Conservation (phyloP, 768 basidiomycete genomes). For the Piloderma croceum region DNA sequence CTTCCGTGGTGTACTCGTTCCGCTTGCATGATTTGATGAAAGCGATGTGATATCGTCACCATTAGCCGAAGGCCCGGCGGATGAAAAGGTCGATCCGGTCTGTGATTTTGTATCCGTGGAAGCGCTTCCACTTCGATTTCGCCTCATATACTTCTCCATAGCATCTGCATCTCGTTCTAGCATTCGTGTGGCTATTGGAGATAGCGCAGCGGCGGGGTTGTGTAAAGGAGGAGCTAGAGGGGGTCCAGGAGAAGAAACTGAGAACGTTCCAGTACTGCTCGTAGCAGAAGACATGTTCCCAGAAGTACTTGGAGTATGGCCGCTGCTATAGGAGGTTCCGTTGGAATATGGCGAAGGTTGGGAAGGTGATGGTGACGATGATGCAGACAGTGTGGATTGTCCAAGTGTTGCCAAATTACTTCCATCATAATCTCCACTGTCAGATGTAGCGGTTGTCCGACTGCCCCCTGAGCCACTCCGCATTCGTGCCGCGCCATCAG, state of each 20-base stretch:
- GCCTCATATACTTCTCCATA: slow-evolving; percentile 77
- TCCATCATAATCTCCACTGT: slow-evolving; percentile 60
- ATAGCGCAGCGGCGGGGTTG: slow-evolving; percentile 47
- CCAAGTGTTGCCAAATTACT: slow-evolving; percentile 35
- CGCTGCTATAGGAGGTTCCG: slow-evolving; percentile 29
- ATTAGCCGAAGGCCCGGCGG: slow-evolving; percentile 46
- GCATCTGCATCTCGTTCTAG: slow-evolving; percentile 82
- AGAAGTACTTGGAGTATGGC: slow-evolving; percentile 5
- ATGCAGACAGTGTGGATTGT: slow-evolving; percentile 51
- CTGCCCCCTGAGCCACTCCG: slow-evolving; percentile 80
- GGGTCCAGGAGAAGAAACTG: slow-evolving; percentile 31
- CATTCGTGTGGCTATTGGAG: slow-evolving; percentile 77
- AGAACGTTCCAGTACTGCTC: slow-evolving; percentile 34
- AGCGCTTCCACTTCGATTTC: slow-evolving; percentile 78
- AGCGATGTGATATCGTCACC: slow-evolving; percentile 51
- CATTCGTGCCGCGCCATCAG: slow-evolving; percentile 51
- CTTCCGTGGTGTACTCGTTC: slow-evolving; percentile 54
- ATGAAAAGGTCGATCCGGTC: slow-evolving; percentile 44
- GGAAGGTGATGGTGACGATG: slow-evolving; percentile 64
- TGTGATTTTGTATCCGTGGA: slow-evolving; percentile 69
- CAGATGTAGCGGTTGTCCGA: slow-evolving; percentile 69
- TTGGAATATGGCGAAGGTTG: slow-evolving; percentile 41
- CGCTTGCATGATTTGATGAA: slow-evolving; percentile 40
- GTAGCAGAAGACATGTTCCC: slow-evolving; percentile 25
- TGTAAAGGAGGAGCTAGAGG: slow-evolving; percentile 32